Conservation (phyloP, 2,329 filamentous ascomycete species). For the Fusarium metavorans region DNA sequence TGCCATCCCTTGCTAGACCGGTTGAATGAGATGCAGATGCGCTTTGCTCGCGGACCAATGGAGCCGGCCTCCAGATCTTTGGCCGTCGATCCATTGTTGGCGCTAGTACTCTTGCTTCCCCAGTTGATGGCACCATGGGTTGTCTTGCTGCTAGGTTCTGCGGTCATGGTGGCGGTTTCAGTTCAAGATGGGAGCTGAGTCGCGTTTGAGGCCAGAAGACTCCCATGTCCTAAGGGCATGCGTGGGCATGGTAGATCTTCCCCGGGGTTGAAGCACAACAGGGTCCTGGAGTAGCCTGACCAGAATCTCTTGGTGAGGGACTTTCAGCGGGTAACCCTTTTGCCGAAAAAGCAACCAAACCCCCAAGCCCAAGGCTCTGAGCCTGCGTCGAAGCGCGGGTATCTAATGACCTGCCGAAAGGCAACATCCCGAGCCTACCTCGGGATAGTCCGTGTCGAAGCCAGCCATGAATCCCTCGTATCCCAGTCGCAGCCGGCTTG, state of each 20-base stretch:
- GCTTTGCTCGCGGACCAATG: conserved; percentile 20
- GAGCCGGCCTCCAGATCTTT: conserved; percentile 9
- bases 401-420: background rate
- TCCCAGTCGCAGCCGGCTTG: background rate
- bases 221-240: background rate
- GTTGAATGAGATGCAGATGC: conserved; percentile 10
- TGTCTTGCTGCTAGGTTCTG: conserved; percentile 6
- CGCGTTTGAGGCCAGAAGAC: background rate
- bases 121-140: background rate
- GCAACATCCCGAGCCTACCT: background rate
- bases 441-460: background rate
- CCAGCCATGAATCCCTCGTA: background rate
- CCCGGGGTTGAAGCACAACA: background rate
- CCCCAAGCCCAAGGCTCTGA: background rate
- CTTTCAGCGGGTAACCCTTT: background rate
- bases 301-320: background rate
- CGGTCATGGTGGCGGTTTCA: conserved; percentile 5
- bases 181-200: background rate
- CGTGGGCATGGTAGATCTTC: background rate
- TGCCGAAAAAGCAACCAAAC: conserved; percentile 3
- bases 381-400: background rate
- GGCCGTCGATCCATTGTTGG: conserved; percentile 33
- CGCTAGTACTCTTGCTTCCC: conserved; percentile 20
- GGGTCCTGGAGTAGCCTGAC: background rate
- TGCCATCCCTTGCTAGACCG: conserved; percentile 6